Base-by-base conservation (phyloP, 768 basidiomycete species). In the Paxillus ammoniavirescens region DNA sequence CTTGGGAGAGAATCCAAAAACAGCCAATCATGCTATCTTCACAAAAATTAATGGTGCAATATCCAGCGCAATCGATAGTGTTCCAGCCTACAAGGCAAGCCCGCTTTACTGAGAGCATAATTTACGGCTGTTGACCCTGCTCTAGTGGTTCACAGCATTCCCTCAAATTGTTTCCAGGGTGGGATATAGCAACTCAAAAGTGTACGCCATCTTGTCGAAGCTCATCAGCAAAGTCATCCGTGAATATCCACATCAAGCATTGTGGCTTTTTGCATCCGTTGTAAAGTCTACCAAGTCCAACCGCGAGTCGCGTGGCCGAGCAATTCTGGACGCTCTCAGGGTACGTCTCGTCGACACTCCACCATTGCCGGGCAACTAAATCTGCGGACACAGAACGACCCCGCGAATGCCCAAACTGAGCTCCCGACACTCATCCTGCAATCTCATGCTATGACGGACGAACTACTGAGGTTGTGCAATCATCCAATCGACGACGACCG, bases 161-260 rank as follows among this genome's bases (percentile, higher is more conserved):
- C 94, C 95, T 3, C 97, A 98, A 75, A 91, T 98, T 49, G 93
- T 95, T 13, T 98, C 96, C 13, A 84, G 97, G 8, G 87, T 99
- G 31, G 89, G 87, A 12, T 91, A 97, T 59, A 72, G 68, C 4
- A 87, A 90, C 61, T 58, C 69, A 10, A 75, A 75, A 1, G 86
- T 93, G 3, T 86, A 81, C 64, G 69, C 65, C 0, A 69, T 84
- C 3, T 72, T 99, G 18, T 75, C 80, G 2, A 71, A 66, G 44
- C 79, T 98, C 33, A 93, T 98, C 50, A 69, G 75, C 14, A 73
- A 67, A 15, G 90, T 98, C 28, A 77, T 98, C n/a, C 72, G 76
- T 50, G 81, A 84, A 55, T 95, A 93, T 66, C 95, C 97, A 10
- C 85, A 86, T 42, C 97, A 98, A 71, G 87, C 89, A 0, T 73